phyloP scores from a whole-genome alignment of 176 grass and related monocot genomes.

The Cenchrus purpureus region DNA sequence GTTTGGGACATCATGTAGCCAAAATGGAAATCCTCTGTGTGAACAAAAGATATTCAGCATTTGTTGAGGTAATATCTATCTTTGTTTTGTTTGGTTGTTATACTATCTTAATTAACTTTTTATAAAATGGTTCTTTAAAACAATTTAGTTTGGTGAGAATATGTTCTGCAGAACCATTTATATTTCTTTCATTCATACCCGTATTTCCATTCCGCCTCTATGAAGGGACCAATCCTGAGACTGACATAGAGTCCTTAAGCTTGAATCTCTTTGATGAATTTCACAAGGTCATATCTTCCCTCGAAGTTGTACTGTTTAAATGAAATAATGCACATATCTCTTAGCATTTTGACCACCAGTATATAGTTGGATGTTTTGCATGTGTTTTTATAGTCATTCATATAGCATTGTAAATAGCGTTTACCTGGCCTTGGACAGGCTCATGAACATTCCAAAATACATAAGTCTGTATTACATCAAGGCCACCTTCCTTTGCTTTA shows the following conservation, averaged over 20 bases:
- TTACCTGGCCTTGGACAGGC: constrained; percentile 65
- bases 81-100: neutral
- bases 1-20: constrained; percentile 62
- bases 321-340: neutral
- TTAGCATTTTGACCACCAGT: neutral
- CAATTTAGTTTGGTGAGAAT: neutral
- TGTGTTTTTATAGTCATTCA: neutral
- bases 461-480: constrained; percentile 83
- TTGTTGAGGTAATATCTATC: constrained; percentile 17
- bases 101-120: neutral
- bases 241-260: constrained; percentile 82
- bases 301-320: constrained; percentile 76
- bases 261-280: constrained; percentile 85
- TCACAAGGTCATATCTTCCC: constrained; percentile 83
- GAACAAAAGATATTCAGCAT: constrained; percentile 39
- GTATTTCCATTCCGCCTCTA: constrained; percentile 92
- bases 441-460: constrained; percentile 96
- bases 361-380: neutral
- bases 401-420: neutral
- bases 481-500: constrained; percentile 68
- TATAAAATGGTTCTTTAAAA: no score
- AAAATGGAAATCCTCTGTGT: constrained; percentile 70
- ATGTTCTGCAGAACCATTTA: neutral
- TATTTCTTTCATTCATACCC: constrained; percentile 57
- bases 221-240: constrained; percentile 86